Conservation (phyloP, 2,329 filamentous ascomycete genomes). For the Fusarium robinianum region DNA sequence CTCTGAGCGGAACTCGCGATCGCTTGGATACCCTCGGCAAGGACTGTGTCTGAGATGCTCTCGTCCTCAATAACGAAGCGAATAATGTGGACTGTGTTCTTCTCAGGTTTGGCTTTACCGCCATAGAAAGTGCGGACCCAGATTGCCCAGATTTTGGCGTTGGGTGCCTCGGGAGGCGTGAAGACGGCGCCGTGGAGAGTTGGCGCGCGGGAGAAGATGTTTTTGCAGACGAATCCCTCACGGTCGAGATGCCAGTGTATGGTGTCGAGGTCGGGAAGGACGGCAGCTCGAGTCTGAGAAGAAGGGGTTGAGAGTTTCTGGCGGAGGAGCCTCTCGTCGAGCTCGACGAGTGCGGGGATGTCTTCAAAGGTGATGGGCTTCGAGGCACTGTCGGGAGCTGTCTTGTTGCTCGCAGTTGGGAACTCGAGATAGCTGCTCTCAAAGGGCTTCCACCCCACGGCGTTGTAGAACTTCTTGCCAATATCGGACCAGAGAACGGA, state of each 20-base stretch:
- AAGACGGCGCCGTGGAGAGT: slow-evolving; percentile 72
- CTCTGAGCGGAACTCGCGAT: slow-evolving; percentile 69
- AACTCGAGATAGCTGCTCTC: slow-evolving; percentile 74
- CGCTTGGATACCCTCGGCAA: slow-evolving; percentile 60
- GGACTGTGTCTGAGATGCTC: slow-evolving; percentile 44
- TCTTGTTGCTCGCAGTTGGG: slow-evolving; percentile 38
- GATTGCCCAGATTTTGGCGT: slow-evolving; percentile 70
- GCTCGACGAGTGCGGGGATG: slow-evolving; percentile 62
- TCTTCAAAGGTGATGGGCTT: slow-evolving; percentile 61
- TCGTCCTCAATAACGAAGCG: slow-evolving; percentile 68
- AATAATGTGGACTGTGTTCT: slow-evolving; percentile 72
- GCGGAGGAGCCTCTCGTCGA: slow-evolving; percentile 67
- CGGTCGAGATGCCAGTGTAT: slow-evolving; percentile 69
- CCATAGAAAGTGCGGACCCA: slow-evolving; percentile 72
- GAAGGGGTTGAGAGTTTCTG: slow-evolving; percentile 49
- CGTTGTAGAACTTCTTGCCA: slow-evolving; percentile 79
- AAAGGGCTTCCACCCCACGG: slow-evolving; percentile 76
- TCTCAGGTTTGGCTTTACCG: slow-evolving; percentile 55
- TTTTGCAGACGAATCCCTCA: slow-evolving; percentile 75
- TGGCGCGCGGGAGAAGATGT: slow-evolving; percentile 62
- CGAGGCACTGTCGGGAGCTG: slow-evolving; percentile 36
- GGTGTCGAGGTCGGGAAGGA: slow-evolving; percentile 41
- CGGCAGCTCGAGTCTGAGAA: slow-evolving; percentile 40
- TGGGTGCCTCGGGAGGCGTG: slow-evolving; percentile 49
- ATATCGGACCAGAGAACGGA: slow-evolving; percentile 87